phyloP scores from a whole-genome alignment of 805 yeast genomes.

The Grigorovia jiainica region DNA sequence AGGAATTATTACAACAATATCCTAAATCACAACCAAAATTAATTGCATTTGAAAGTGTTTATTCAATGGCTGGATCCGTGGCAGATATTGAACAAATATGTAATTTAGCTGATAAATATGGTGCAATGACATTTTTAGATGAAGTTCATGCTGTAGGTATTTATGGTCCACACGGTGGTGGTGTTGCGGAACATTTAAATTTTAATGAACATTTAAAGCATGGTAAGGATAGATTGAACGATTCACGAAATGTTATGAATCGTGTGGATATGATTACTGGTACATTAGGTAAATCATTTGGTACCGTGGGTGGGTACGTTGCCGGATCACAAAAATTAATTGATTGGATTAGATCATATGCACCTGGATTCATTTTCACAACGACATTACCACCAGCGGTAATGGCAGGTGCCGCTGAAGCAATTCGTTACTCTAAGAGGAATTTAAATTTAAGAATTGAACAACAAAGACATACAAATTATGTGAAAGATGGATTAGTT shows the following conservation, averaged over 20 bases:
- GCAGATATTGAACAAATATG: constrained; percentile 89
- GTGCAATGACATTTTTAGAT: constrained; percentile 92
- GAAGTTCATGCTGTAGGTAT: constrained; percentile 99
- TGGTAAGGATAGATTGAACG: constrained; percentile 40
- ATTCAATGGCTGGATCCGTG: constrained; percentile 97
- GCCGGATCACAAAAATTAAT: constrained; percentile 77
- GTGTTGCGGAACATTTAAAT: constrained; percentile 95
- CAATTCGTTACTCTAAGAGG: constrained; percentile 74
- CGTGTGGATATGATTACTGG: constrained; percentile 96
- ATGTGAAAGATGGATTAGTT: constrained; percentile 65
- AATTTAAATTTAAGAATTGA: constrained; percentile 68
- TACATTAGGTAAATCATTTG: constrained; percentile 94
- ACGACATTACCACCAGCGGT: constrained; percentile 95
- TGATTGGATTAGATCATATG: constrained; percentile 93
- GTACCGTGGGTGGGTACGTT: constrained; percentile 95
- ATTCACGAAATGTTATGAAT: constrained; percentile 59
- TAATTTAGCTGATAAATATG: constrained; percentile 94
- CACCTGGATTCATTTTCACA: constrained; percentile 97
- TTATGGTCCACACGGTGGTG: constrained; percentile 99
- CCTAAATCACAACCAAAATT: constrained; percentile 87
- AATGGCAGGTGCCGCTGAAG: constrained; percentile 90
- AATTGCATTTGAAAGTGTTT: constrained; percentile 94
- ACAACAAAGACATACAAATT: constrained; percentile 79
- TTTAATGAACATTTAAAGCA: constrained; percentile 69
- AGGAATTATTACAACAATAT: constrained; percentile 61